These are phyloP conservation scores for Hylodesmum podocarpum DNA, from an alignment of 306 rosid species.

Conservation along the genomic window DNA sequence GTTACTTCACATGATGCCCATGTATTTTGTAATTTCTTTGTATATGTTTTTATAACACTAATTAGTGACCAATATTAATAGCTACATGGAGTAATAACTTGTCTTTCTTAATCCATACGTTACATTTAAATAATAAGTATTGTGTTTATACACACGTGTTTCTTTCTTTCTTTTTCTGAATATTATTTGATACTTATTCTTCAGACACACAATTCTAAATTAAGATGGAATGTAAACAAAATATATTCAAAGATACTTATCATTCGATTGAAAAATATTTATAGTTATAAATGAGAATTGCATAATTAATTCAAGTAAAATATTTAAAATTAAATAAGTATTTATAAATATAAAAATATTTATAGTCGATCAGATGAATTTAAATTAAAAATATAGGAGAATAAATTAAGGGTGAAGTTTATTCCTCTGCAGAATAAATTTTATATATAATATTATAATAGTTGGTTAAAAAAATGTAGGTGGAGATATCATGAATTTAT, in stretches of 20 bases:
- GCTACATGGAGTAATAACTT: no score
- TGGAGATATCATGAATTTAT: not conserved
- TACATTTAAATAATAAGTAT: not conserved
- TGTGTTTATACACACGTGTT: no score
- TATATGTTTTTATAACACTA: no score
- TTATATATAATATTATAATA: not conserved
- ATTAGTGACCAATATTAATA: no score
- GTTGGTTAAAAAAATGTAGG: not conserved
- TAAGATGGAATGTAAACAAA: no score
- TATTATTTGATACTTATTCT: no score
- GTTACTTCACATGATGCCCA: not conserved
- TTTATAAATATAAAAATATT: no score
- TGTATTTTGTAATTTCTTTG: not conserved
- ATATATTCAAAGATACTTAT: no score
- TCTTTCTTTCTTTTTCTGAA: no score
- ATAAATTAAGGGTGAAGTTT: not conserved
- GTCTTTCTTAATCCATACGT: no score
- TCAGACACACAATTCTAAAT: no score
- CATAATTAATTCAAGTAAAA: not conserved
- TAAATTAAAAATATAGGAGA: not conserved
- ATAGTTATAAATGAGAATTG: not conserved
- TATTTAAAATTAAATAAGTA: not conserved
- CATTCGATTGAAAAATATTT: no score
- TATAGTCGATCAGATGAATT: not conserved
- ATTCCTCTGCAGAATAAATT: not conserved